Evolutionary conservation across 2,329 filamentous ascomycete genomes (phyloP).

Genomic region (Venturia aucupariae): DNA sequence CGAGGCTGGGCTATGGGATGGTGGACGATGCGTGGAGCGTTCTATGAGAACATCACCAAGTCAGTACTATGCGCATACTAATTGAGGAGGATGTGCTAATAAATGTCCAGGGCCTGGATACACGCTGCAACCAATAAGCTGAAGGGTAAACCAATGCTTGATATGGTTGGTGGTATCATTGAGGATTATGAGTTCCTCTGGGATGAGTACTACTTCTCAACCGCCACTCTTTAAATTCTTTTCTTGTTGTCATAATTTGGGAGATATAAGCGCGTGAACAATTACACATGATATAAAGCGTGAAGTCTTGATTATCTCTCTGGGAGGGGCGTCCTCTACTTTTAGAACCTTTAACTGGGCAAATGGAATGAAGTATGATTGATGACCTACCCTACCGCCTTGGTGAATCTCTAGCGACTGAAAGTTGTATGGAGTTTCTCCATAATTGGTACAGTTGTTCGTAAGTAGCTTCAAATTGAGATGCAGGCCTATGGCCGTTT

Average conservation of each 20-base stretch:
- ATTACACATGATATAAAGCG: not conserved
- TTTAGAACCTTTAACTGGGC: not conserved
- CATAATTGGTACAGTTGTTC: not conserved
- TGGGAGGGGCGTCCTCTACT: not conserved
- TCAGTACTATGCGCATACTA: slow-evolving; percentile 26
- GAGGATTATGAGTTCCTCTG: slow-evolving; percentile 97
- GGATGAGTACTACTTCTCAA: slow-evolving; percentile 93
- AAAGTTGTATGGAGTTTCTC: not conserved
- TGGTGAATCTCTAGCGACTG: not conserved
- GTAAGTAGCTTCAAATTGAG: not conserved
- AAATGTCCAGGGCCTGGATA: slow-evolving; percentile 42
- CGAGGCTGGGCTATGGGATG: slow-evolving; percentile 85
- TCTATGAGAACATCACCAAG: slow-evolving; percentile 84
- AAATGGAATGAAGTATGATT: not conserved
- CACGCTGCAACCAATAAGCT: slow-evolving; percentile 65
- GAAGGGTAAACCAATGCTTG: slow-evolving; percentile 62
- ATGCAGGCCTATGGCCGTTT: not conserved
- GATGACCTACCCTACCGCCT: not conserved
- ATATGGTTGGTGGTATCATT: slow-evolving; percentile 73
- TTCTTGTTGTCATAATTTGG: not conserved
- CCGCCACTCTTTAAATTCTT: slow-evolving; percentile 42
- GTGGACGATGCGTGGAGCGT: slow-evolving; percentile 96
- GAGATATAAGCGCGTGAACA: not conserved
- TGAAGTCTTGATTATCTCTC: not conserved
- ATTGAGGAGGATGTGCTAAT: slow-evolving; percentile 7